phyloP scores from a whole-genome alignment of 352 stramenopile genomes.

The Pythium myriotylum region DNA sequence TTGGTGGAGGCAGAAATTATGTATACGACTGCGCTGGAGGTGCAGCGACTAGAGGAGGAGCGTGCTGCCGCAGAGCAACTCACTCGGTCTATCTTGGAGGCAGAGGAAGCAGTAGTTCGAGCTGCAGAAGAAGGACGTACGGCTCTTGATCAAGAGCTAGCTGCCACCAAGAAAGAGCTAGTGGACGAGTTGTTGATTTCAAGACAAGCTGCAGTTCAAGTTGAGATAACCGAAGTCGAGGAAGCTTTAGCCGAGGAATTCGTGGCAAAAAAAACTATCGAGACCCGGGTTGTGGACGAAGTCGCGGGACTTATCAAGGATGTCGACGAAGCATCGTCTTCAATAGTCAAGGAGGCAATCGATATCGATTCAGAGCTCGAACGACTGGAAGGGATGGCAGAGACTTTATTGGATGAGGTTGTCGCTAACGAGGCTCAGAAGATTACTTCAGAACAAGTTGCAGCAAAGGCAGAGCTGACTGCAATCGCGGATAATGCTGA shows the following conservation, averaged over 20 bases:
- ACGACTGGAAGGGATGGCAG: background rate
- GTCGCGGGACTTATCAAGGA: background rate
- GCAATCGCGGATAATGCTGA: slow-evolving; percentile 1
- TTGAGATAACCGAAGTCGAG: slow-evolving; percentile 12
- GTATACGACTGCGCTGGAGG: background rate
- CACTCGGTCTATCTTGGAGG: background rate
- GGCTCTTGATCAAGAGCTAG: slow-evolving; percentile 8
- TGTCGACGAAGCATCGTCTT: background rate
- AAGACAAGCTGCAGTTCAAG: background rate
- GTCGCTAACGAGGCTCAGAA: slow-evolving; percentile 2
- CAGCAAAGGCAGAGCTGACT: background rate
- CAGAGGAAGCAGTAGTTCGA: slow-evolving; percentile 9
- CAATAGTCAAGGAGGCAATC: background rate
- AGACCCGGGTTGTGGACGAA: slow-evolving; percentile 3
- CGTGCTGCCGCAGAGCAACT: slow-evolving; percentile 7
- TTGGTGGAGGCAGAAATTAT: slow-evolving; percentile 12
- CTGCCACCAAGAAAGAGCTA: slow-evolving; percentile 6
- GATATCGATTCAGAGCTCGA: background rate
- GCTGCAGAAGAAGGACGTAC: slow-evolving; percentile 1
- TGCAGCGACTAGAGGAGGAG: slow-evolving; percentile 4
- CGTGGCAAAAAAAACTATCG: slow-evolving; percentile 10
- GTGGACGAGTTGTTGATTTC: slow-evolving; percentile 12
- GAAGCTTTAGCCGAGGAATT: slow-evolving; percentile 12
- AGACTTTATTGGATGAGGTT: slow-evolving; percentile 2
- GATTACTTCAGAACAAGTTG: background rate